Evolutionary conservation across 305 asterid species (phyloP).

Genomic region (Caryopteris hybrid): DNA sequence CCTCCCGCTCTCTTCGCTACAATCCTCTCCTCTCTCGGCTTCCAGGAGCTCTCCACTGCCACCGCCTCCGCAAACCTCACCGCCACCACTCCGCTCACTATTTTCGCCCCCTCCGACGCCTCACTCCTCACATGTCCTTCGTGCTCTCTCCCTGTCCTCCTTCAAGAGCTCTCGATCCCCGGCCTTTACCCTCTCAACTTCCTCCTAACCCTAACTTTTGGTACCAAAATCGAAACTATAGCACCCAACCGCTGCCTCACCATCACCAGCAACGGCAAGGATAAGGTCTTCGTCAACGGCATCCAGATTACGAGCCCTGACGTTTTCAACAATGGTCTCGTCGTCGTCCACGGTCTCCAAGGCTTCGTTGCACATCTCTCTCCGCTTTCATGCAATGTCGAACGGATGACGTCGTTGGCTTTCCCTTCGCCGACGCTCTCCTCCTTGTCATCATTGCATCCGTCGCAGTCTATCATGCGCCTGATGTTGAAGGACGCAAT

Average conservation of each 20-base stretch:
- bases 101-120: slow-evolving; percentile 75
- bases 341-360: slow-evolving; percentile 62
- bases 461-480: slow-evolving; percentile 38
- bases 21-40: slow-evolving; percentile 66
- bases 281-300: slow-evolving; percentile 57
- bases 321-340: slow-evolving; percentile 63
- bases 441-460: slow-evolving; percentile 19
- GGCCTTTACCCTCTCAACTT: slow-evolving; percentile 57
- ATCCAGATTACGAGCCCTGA: slow-evolving; percentile 63
- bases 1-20: slow-evolving; percentile 48
- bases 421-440: slow-evolving; percentile 43
- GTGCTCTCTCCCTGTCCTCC: slow-evolving; percentile 56
- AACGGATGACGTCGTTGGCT: slow-evolving; percentile 53
- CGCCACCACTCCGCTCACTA: slow-evolving; percentile 59
- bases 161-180: slow-evolving; percentile 71
- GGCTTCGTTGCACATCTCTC: slow-evolving; percentile 72
- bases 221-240: slow-evolving; percentile 70
- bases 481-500: slow-evolving; percentile 66
- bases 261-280: slow-evolving; percentile 37
- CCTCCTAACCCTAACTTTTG: slow-evolving; percentile 59
- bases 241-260: slow-evolving; percentile 72
- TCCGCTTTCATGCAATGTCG: slow-evolving; percentile 67
- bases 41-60: slow-evolving; percentile 62
- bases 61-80: slow-evolving; percentile 42
- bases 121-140: slow-evolving; percentile 61